These are phyloP conservation scores for Wolfiporia cocos DNA, from an alignment of 1,284 basidiomycete genomes.

Conservation along the genomic window DNA sequence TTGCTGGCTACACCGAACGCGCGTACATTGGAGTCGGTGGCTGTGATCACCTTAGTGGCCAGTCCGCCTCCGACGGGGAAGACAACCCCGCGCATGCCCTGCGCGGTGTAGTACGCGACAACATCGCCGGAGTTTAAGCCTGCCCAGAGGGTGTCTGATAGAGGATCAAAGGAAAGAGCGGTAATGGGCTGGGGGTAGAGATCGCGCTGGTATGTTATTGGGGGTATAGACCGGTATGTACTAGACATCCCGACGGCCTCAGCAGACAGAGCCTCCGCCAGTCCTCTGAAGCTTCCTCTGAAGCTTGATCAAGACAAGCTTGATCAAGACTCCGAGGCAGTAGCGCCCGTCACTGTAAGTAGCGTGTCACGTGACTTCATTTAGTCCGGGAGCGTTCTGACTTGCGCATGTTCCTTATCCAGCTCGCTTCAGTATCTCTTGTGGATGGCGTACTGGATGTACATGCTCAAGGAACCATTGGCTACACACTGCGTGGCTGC, in stretches of 20 bases:
- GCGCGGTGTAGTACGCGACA: constrained; percentile 65
- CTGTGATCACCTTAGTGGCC: constrained; percentile 65
- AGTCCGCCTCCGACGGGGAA: constrained; percentile 65
- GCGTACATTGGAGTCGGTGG: constrained; percentile 72
- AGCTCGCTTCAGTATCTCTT: no score
- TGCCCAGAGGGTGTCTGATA: constrained; percentile 86
- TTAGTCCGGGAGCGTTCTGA: no score
- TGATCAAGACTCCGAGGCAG: no score
- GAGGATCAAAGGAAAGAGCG: constrained; percentile 83
- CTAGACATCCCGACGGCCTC: constrained; percentile 25
- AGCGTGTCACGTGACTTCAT: no score
- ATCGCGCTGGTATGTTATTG: constrained; percentile 32
- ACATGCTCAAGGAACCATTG: no score
- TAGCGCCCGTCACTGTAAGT: no score
- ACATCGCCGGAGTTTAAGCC: constrained; percentile 75
- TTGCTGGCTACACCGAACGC: constrained; percentile 51
- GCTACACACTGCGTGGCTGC: no score
- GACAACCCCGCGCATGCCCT: constrained; percentile 66
- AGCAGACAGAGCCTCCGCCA: no score
- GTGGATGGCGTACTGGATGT: no score
- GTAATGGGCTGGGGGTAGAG: constrained; percentile 53
- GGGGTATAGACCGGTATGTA: constrained; percentile 31
- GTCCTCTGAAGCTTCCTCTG: no score
- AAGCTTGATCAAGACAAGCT: no score
- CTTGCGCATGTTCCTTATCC: no score